Conservation (phyloP, 257 asterid genomes). For the Fraxinus excelsior region DNA sequence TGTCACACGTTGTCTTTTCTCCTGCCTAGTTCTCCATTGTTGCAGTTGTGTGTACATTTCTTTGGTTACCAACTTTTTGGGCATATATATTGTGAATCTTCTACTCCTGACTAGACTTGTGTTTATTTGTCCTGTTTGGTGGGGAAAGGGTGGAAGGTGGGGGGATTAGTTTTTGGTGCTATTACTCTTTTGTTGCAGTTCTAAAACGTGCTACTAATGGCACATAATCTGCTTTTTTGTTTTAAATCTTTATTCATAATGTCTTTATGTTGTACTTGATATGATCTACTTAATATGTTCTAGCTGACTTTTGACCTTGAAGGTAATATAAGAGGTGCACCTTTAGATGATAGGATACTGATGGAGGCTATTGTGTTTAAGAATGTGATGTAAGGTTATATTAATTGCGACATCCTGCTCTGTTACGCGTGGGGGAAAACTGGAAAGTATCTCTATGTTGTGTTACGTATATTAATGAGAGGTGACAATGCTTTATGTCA, state of each 20-base stretch:
- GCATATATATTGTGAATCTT: conserved; percentile 1
- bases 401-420: too few species aligned
- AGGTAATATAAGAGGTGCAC: not conserved
- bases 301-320: not conserved
- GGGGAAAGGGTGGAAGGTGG: not conserved
- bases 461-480: too few species aligned
- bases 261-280: not conserved
- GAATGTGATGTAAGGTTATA: too few species aligned
- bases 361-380: not conserved
- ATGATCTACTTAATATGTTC: not conserved
- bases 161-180: not conserved
- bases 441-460: too few species aligned
- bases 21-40: conserved; percentile 23
- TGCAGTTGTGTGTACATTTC: conserved; percentile 9
- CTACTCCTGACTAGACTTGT: conserved; percentile 1
- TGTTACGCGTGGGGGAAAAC: too few species aligned
- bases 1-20: conserved; percentile 27
- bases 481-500: too few species aligned
- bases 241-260: not conserved
- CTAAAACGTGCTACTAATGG: conserved; percentile 5
- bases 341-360: not conserved
- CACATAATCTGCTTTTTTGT: not conserved
- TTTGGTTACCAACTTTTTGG: conserved; percentile 5
- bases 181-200: not conserved
- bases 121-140: conserved; percentile 3